Evolutionary conservation across 345 rosid species (phyloP).

Genomic region (Pistacia integerrima): DNA sequence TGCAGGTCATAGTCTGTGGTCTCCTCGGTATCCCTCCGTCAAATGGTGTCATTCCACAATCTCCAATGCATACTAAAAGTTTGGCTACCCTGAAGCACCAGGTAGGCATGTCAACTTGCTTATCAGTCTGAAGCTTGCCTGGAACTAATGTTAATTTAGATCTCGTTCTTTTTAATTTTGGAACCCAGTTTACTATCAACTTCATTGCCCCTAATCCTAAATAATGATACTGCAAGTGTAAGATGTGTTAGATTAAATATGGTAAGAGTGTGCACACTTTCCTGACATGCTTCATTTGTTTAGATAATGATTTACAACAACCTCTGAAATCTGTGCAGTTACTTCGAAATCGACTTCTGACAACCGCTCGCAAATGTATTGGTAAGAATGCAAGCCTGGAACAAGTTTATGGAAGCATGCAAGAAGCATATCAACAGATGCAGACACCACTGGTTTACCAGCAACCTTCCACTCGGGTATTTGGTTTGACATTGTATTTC

Average conservation of each 20-base stretch:
- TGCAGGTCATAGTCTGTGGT: slow-evolving; percentile 73
- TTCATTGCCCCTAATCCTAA: background rate
- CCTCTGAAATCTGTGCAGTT: slow-evolving; percentile 40
- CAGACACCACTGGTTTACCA: slow-evolving; percentile 71
- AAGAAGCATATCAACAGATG: slow-evolving; percentile 74
- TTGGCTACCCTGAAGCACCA: slow-evolving; percentile 80
- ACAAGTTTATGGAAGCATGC: slow-evolving; percentile 72
- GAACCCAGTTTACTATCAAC: background rate
- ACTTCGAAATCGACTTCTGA: slow-evolving; percentile 62
- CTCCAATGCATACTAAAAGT: slow-evolving; percentile 89
- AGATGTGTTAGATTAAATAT: background rate
- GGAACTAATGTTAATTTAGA: slow-evolving; percentile 6
- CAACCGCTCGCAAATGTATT: slow-evolving; percentile 65
- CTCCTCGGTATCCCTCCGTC: slow-evolving; percentile 81
- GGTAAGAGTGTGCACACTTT: background rate
- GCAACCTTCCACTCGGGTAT: slow-evolving; percentile 56
- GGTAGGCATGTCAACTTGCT: slow-evolving; percentile 34
- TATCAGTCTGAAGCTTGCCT: background rate
- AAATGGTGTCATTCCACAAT: slow-evolving; percentile 84
- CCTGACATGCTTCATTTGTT: slow-evolving; percentile 4
- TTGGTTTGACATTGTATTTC: slow-evolving; percentile 12
- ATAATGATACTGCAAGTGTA: background rate
- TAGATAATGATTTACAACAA: background rate
- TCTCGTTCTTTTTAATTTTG: background rate
- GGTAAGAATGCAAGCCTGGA: slow-evolving; percentile 57